phyloP scores from a whole-genome alignment of 2,329 filamentous ascomycete genomes.

The Biscogniauxia sp. region DNA sequence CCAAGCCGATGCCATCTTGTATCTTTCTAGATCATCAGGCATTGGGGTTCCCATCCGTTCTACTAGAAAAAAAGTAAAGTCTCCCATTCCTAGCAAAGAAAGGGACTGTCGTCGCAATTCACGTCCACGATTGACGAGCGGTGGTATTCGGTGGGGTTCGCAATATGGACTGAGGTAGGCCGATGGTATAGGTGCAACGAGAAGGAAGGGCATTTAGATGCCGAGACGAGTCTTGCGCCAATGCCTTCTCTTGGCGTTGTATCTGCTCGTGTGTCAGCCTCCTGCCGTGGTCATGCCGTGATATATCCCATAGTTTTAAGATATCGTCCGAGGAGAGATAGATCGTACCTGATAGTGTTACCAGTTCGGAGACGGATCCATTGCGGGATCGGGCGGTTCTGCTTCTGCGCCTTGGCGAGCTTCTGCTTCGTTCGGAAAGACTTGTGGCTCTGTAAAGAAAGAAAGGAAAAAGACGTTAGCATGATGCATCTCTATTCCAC shows the following conservation, averaged over 20 bases:
- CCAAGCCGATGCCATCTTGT: constrained; percentile 9
- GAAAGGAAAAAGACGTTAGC: constrained; percentile 10
- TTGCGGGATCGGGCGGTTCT: constrained; percentile 99
- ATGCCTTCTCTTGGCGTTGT: constrained; percentile 99
- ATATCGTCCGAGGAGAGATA: constrained; percentile 3
- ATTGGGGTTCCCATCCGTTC: constrained; percentile 9
- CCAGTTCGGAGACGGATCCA: constrained; percentile 98
- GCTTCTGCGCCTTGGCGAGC: constrained; percentile 99
- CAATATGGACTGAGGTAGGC: constrained; percentile 17
- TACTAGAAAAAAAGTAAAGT: constrained; percentile 4
- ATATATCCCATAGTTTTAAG: constrained; percentile 4
- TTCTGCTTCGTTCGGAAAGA: constrained; percentile 99
- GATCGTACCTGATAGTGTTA: constrained; percentile 97
- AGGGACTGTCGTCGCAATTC: constrained; percentile 8
- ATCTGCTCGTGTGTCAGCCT: constrained; percentile 56
- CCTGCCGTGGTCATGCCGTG: constrained; percentile 1
- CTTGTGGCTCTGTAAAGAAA: constrained; percentile 82
- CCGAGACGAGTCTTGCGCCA: constrained; percentile 99
- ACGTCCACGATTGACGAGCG: constrained; percentile 13
- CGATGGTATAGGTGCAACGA: constrained; percentile 30
- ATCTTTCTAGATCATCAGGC: not conserved
- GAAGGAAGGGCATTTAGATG: constrained; percentile 72
- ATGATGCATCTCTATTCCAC: not conserved
- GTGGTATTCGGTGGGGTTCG: constrained; percentile 15
- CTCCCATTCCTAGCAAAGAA: constrained; percentile 3